These are phyloP conservation scores for Spirogloea muscicola DNA, from an alignment of 139 green algal species.

Conservation along the genomic window DNA sequence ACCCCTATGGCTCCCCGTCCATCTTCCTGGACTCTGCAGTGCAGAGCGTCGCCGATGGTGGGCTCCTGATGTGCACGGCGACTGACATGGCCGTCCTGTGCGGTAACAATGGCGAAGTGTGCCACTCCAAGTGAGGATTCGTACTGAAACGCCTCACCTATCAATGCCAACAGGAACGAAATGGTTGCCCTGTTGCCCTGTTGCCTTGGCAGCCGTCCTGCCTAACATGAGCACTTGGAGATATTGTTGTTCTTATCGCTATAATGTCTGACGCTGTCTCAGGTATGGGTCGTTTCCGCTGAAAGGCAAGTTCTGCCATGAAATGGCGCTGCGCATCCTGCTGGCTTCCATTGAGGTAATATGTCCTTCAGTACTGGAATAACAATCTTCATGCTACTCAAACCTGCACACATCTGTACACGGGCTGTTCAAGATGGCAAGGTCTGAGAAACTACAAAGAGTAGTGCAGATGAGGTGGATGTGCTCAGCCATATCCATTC, in stretches of 20 bases:
- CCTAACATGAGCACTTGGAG: too few species aligned
- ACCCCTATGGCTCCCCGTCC: slow-evolving; percentile 91
- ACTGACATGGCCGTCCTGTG: slow-evolving; percentile 98
- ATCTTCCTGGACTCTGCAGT: slow-evolving; percentile 87
- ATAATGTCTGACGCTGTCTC: background rate
- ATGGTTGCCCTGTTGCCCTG: too few species aligned
- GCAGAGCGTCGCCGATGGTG: slow-evolving; percentile 83
- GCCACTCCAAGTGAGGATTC: slow-evolving; percentile 84
- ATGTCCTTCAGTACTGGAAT: too few species aligned
- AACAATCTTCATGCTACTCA: too few species aligned
- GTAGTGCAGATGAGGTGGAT: background rate
- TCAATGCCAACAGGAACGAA: too few species aligned
- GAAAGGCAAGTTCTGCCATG: slow-evolving; percentile 88
- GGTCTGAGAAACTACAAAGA: too few species aligned
- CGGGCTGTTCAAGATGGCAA: too few species aligned
- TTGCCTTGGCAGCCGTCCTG: too few species aligned
- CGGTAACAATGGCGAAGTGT: slow-evolving; percentile 87
- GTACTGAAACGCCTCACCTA: too few species aligned
- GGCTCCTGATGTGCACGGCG: slow-evolving; percentile 88
- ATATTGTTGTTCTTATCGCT: too few species aligned
- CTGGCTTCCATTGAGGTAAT: slow-evolving; percentile 76
- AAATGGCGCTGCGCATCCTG: slow-evolving; percentile 90
- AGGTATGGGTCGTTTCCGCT: slow-evolving; percentile 76
- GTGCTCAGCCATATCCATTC: background rate
- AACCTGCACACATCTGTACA: too few species aligned